A percentile compares a stretch with the other conserved stretches of the same genome.
Conservation (phyloP, 495 filamentous ascomycete species). For the Daldinia caldariorum region DNA sequence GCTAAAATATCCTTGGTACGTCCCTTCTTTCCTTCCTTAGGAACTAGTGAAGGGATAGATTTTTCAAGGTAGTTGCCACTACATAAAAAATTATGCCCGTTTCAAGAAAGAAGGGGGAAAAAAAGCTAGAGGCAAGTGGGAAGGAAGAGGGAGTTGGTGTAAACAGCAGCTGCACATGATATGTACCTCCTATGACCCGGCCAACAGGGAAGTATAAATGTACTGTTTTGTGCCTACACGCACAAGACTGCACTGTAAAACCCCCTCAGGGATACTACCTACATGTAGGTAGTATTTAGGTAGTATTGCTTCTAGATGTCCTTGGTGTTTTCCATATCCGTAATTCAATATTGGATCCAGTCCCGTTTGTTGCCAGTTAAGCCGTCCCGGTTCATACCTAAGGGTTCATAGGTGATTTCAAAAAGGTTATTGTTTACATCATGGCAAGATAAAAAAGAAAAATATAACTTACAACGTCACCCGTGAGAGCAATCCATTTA, state of each 20-base stretch:
- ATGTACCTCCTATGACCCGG: neutral
- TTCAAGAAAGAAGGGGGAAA: neutral
- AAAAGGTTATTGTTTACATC: neutral
- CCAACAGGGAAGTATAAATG: neutral
- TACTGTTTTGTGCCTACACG: neutral
- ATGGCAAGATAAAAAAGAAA: conserved; percentile 11
- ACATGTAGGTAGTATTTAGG: no score
- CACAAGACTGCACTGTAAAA: neutral
- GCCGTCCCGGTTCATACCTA: neutral
- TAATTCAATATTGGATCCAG: neutral
- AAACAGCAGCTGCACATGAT: neutral
- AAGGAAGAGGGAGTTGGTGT: neutral
- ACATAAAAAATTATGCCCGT: neutral
- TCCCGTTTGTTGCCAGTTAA: neutral
- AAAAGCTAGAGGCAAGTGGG: neutral
- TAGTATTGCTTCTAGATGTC: neutral
- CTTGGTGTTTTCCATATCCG: neutral
- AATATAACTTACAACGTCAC: conserved; percentile 31
- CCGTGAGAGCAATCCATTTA: conserved; percentile 40
- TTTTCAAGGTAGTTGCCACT: conserved; percentile 2
- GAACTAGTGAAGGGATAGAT: neutral
- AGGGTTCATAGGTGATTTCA: neutral
- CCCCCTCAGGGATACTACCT: neutral
- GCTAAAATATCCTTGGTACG: neutral
- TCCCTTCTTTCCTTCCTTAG: conserved; percentile 12